Percentiles rank a stretch among this genome's conserved stretches.
phyloP scores from a whole-genome alignment of 345 rosid species.

The Sonneratia caseolaris region DNA sequence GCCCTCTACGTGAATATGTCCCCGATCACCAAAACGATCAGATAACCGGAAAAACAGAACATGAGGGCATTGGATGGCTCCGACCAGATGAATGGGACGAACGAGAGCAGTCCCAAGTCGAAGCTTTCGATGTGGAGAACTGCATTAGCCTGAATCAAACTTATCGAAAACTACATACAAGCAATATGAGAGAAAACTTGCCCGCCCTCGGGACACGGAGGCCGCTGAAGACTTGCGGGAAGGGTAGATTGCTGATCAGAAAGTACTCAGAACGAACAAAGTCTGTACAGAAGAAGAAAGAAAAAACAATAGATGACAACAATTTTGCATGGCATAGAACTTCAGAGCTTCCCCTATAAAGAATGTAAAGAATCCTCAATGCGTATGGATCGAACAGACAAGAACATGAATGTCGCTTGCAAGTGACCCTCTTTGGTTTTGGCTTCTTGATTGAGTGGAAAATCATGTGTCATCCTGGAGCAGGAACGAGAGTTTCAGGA shows the following conservation, averaged over 20 bases:
- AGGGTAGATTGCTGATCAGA: not conserved
- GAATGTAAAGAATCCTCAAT: not conserved
- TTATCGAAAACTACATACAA: too few species aligned
- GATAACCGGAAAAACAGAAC: too few species aligned
- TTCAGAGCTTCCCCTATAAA: not conserved
- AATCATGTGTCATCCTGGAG: conserved; percentile 72
- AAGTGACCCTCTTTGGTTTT: not conserved
- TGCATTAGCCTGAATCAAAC: too few species aligned
- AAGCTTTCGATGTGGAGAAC: too few species aligned
- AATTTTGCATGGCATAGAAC: conserved; percentile 1
- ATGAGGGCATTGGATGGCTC: too few species aligned
- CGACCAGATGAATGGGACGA: too few species aligned
- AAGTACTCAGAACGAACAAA: conserved; percentile 2
- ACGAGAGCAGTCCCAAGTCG: too few species aligned
- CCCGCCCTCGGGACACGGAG: too few species aligned
- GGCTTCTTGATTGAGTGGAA: conserved; percentile 34
- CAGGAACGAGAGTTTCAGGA: conserved; percentile 56
- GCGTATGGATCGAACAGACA: not conserved
- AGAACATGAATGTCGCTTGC: not conserved
- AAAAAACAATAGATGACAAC: conserved; percentile 9
- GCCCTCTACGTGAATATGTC: too few species aligned
- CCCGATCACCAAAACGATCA: too few species aligned
- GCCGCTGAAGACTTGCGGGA: too few species aligned
- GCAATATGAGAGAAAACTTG: too few species aligned
- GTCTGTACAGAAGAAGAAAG: conserved; percentile 1